These are phyloP conservation scores for Exobasidium rhododendri DNA, from an alignment of 1,284 basidiomycete genomes.

Conservation along the genomic window DNA sequence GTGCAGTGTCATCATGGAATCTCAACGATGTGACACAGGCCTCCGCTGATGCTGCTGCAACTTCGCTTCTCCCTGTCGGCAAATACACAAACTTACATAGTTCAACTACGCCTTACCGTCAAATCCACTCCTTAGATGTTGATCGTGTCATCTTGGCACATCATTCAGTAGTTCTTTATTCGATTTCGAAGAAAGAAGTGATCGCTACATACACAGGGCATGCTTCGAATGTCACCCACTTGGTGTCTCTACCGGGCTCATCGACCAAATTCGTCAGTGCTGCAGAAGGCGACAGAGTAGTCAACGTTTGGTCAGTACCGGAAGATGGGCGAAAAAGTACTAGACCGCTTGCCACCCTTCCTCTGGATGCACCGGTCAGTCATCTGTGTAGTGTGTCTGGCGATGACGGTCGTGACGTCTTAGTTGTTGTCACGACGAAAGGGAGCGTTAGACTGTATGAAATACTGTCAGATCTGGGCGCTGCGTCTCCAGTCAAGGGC, in stretches of 20 bases:
- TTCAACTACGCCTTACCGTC: neutral
- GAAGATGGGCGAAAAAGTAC: constrained; percentile 20
- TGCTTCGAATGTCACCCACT: constrained; percentile 31
- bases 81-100: neutral
- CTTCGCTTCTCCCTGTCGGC: constrained; percentile 16
- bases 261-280: constrained; percentile 65
- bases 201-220: constrained; percentile 16
- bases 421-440: constrained; percentile 50
- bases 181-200: constrained; percentile 2
- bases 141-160: neutral
- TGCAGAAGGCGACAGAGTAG: constrained; percentile 71
- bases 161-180: constrained; percentile 18
- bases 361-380: constrained; percentile 55
- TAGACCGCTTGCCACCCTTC: constrained; percentile 49
- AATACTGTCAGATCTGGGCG: constrained; percentile 31
- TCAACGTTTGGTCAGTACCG: constrained; percentile 67
- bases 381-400: constrained; percentile 36
- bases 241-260: constrained; percentile 33
- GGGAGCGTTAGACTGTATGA: constrained; percentile 42
- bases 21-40: neutral
- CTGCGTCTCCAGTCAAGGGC: constrained; percentile 25
- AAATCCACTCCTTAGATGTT: neutral
- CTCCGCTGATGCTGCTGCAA: constrained; percentile 28
- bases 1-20: constrained; percentile 25
- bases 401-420: constrained; percentile 42